Conservation (phyloP, 2,329 filamentous ascomycete genomes). For the Hymenoscyphus occultus region DNA sequence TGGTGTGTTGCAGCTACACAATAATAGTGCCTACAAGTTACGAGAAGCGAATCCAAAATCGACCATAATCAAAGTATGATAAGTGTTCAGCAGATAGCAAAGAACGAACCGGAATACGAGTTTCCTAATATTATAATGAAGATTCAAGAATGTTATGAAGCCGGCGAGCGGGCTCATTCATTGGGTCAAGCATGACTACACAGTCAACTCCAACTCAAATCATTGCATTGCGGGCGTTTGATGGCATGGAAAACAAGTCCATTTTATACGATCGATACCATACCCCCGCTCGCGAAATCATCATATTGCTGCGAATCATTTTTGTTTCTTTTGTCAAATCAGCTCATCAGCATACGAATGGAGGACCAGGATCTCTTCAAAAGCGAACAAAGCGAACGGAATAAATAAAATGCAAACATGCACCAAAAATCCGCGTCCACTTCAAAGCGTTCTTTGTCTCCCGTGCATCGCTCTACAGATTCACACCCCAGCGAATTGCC, state of each 20-base stretch:
- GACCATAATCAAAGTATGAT: constrained; percentile 13
- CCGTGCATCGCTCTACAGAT: background rate
- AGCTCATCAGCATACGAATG: constrained; percentile 7
- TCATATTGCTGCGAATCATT: background rate
- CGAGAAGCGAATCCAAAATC: background rate
- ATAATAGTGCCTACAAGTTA: constrained; percentile 14
- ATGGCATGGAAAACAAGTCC: constrained; percentile 17
- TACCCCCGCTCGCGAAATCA: constrained; percentile 41
- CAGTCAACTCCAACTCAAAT: constrained; percentile 21
- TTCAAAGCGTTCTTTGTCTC: background rate
- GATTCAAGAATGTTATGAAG: constrained; percentile 16
- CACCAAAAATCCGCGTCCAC: background rate
- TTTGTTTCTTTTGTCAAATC: constrained; percentile 10
- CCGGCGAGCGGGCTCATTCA: constrained; percentile 21
- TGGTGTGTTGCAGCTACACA: constrained; percentile 79
- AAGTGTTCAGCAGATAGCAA: background rate
- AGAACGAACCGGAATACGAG: constrained; percentile 19
- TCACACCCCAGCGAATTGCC: background rate
- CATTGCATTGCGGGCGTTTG: constrained; percentile 29
- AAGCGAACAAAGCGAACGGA: background rate
- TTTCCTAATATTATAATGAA: constrained; percentile 31
- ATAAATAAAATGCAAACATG: background rate
- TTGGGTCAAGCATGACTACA: constrained; percentile 13
- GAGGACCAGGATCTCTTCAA: background rate
- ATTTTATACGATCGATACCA: constrained; percentile 24